Evolutionary conservation across 2,329 filamentous ascomycete genomes (phyloP).

Genomic region (Fonsecaea nubica): DNA sequence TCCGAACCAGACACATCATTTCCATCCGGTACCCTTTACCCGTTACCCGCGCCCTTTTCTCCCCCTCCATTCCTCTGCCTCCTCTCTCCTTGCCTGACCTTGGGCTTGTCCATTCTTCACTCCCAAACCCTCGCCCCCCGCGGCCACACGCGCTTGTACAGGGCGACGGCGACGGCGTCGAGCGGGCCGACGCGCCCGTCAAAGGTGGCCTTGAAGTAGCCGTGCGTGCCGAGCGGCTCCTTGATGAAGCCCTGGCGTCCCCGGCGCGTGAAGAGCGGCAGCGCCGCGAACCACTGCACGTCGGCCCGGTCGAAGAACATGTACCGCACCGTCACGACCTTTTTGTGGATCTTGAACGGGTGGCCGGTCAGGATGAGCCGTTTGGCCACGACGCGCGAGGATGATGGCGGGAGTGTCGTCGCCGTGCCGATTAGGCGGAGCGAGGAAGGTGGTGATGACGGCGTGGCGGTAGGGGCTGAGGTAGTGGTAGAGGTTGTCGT

Average conservation of each 20-base stretch:
- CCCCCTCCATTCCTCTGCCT: too few species aligned
- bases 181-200: conserved; percentile 95
- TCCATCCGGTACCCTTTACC: too few species aligned
- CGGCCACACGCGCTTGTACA: conserved; percentile 87
- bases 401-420: conserved; percentile 79
- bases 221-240: conserved; percentile 92
- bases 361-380: conserved; percentile 92
- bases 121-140: conserved; percentile 60
- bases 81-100: too few species aligned
- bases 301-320: conserved; percentile 99
- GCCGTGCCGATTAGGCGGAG: conserved; percentile 84
- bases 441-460: conserved; percentile 55
- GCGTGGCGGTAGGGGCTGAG: conserved; percentile 49
- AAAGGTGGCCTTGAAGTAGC: conserved; percentile 99
- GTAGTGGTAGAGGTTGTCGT: conserved; percentile 46
- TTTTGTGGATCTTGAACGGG: conserved; percentile 98
- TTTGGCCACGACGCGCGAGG: conserved; percentile 84
- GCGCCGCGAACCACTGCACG: conserved; percentile 95
- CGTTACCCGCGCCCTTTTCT: too few species aligned
- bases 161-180: conserved; percentile 87
- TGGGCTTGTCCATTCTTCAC: too few species aligned
- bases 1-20: too few species aligned
- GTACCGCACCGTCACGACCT: conserved; percentile 93
- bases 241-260: conserved; percentile 91
- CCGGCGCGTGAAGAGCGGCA: conserved; percentile 91